Percentiles rank a stretch among this genome's conserved stretches.
Conservation (phyloP, 208 protist genomes). For the Leishmania major region DNA sequence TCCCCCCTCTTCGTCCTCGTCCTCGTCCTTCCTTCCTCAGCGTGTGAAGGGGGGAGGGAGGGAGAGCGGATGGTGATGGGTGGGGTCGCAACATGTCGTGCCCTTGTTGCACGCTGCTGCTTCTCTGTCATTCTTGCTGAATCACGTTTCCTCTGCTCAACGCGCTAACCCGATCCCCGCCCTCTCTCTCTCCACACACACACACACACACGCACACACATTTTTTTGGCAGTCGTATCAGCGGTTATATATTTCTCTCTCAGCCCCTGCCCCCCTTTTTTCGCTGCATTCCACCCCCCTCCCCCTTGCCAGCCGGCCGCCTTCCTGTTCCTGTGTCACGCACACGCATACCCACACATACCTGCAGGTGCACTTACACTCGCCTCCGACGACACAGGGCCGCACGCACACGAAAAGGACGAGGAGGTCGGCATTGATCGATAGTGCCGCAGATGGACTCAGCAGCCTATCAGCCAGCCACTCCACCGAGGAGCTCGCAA, state of each 20-base stretch:
- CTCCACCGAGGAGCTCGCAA: constrained; percentile 5
- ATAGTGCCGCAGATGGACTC: neutral
- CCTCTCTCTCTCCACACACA: neutral
- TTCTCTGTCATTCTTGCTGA: neutral
- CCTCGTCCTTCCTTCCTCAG: neutral
- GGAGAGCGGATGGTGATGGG: neutral
- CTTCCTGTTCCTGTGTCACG: neutral
- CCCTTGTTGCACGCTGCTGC: neutral
- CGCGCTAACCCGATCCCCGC: neutral
- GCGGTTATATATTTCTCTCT: no score
- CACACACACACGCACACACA: neutral
- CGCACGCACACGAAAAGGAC: no score
- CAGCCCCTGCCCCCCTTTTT: no score
- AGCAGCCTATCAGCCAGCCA: neutral
- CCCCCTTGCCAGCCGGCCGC: no score
- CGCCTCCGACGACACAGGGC: no score
- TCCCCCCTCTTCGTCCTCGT: neutral
- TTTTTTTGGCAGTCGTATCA: no score
- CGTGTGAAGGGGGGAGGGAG: neutral
- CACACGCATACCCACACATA: constrained; percentile 7
- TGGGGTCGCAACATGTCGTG: neutral
- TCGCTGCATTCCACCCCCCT: no score
- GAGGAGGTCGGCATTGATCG: neutral
- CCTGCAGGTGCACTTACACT: no score
- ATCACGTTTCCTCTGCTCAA: neutral